Evolutionary conservation across 2,329 filamentous ascomycete genomes (phyloP), one percentile per base, ranked within the genome.

Genomic region (Aspergillus terreus): DNA sequence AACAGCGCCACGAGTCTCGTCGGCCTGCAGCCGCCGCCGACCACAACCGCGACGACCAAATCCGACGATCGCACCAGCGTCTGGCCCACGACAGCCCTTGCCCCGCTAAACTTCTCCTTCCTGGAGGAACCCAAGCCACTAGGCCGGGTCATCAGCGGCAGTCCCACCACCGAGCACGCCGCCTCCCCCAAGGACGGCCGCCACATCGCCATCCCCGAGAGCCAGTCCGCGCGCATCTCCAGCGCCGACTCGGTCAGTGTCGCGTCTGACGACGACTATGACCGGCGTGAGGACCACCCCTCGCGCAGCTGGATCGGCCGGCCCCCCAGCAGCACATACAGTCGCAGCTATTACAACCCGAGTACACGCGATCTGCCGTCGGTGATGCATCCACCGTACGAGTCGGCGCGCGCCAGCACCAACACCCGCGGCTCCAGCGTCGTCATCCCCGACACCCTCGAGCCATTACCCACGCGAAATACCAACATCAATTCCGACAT

Each of bases 221-320:
- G 70, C 32, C 71, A 73, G 52, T 65, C 69, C 3, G 74, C 72
- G 11, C 70, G 70, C 19, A 76, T 77, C 19, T 76, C 73, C 11
- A 74, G 66, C 43, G 73, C 65, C 4, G 67, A 71, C 53, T 75
- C 74, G 5, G 60, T 71, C 38, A 75, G 72, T 46, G 54, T 70
- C 10, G 52, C 58, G 12, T 70, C 68, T 2, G 71, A 73, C 9
- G 66, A 69, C 19, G 69, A 66, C 38, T 55, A 68, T 14, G 61
- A 66, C n/a, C 23, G 63, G 55, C 44, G 62, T 61, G 5, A 44
- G 9, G 46, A 47, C 62, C 6, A 54, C 55, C 9, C 59, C 60
- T 55, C 42, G 48, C 58, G 53, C 47, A 68, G 64, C 53, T 69
- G 66, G 65, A 49, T 66, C 7, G 64, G 67, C 17, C 69, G 70